Conservation (phyloP, 2,329 filamentous ascomycete genomes). For the Xenoacremonium recifei region DNA sequence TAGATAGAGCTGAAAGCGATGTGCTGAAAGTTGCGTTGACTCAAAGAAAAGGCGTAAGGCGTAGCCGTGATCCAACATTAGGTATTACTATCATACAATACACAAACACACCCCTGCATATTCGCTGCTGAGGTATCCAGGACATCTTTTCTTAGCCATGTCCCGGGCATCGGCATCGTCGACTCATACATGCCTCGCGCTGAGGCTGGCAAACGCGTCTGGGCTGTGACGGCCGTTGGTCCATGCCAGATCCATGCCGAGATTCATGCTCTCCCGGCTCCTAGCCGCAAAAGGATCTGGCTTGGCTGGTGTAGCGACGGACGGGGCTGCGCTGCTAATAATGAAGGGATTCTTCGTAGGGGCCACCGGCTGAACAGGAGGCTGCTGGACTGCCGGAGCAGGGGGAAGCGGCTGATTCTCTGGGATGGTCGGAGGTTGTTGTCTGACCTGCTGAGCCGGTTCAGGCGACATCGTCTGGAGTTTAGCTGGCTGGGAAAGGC, state of each 20-base stretch:
- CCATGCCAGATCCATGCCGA: constrained; percentile 64
- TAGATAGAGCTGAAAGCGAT: too few relatives aligned
- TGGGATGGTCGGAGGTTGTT: constrained; percentile 25
- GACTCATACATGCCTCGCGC: constrained; percentile 53
- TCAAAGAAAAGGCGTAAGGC: constrained; percentile 1
- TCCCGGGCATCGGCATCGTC: constrained; percentile 15
- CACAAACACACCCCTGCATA: constrained; percentile 12
- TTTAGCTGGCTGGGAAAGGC: constrained; percentile 54
- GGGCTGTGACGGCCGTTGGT: constrained; percentile 73
- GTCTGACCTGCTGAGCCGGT: constrained; percentile 20
- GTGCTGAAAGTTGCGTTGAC: too few relatives aligned
- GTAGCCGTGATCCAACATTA: constrained; percentile 23
- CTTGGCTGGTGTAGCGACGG: constrained; percentile 20
- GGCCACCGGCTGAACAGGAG: constrained; percentile 32
- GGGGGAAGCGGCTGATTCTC: constrained; percentile 27
- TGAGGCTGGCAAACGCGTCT: constrained; percentile 76
- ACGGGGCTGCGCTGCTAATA: constrained; percentile 27
- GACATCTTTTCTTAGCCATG: constrained; percentile 13
- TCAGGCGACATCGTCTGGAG: constrained; percentile 33
- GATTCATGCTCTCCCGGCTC: constrained; percentile 70
- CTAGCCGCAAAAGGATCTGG: constrained; percentile 43
- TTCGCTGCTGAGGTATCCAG: constrained; percentile 25
- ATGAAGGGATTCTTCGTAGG: constrained; percentile 60
- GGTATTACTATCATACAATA: constrained; percentile 26
- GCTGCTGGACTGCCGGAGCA: constrained; percentile 23